Evolutionary conservation across 495 filamentous ascomycete genomes (phyloP), one percentile per base, ranked within the genome.

Genomic region (Neurospora sp.): DNA sequence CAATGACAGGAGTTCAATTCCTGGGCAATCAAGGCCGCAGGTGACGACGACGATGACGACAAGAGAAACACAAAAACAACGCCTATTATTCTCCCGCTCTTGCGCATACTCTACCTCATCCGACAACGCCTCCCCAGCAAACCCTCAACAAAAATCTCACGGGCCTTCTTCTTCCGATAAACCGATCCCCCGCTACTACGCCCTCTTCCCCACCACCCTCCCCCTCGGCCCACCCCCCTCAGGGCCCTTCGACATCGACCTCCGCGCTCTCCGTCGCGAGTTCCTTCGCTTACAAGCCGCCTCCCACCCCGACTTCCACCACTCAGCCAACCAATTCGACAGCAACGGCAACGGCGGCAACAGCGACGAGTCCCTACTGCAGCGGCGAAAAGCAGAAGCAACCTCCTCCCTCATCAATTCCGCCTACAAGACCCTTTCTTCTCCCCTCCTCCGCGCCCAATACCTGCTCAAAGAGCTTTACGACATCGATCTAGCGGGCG

Each of bases 221-320:
- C 89, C 95, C 14, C n/a, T 75, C 0, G 96, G 96, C 41, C 91
- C 94, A 0, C 96, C 96, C 0, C 96, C 96, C 1, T 31, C 73
- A 0, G 90, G 94, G 0, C 87, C 89, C 70, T 99, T 99, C 86
- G 76, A 83, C 0, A 89, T 97, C 81, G 85, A 95, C 79, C 65
- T 82, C 20, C 86, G 85, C 53, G 83, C 85, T 39, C 89, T 99
- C 27, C 91, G 91, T 18, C 86, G 86, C 75, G 96, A 99, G 77
- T 99, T 95, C 83, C 88, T 99, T 0, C 87, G 89, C 69, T 86
- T 97, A 0, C 96, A 99, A 81, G 85, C 88, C 44, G 82, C 83
- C 8, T 86, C 92, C 10, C 96, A 99, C 81, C 96, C 96, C 0
- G 96, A 99, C 82, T 89, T 91, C 42, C 91, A 92, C 80, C 80